Base-by-base conservation (phyloP, 2,329 filamentous ascomycete genomes). In the Penicillium frequentans region DNA sequence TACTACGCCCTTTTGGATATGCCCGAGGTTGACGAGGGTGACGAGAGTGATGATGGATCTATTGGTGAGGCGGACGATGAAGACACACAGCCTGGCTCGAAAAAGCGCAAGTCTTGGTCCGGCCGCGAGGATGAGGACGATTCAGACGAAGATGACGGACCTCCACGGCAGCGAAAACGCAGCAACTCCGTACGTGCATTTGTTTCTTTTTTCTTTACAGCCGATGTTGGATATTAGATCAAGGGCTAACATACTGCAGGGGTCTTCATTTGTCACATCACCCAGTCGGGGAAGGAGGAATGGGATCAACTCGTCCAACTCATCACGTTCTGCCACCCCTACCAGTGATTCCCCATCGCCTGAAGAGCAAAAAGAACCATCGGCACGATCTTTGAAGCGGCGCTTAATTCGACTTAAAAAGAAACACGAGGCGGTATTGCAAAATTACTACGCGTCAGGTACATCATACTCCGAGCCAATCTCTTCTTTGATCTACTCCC, bases 401-500 rank as follows among this genome's bases (percentile, higher is more conserved):
- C 87, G 88, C 47, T 81, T 98, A 4, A 75, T 96, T 37, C 86
- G 86, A 57, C 80, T 97, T 65, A 87, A 90, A 54, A 82, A 85
- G 59, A 89, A 93, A 66, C 88, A 97, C 64, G 90, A 96, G 73
- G 75, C 77, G 0, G 81, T 93, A 1, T 79, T 98, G 37, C 86
- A 89, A 49, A 83, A 86, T 61, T 98, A 99, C 76, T 97, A 98
- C 77, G 84, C 86, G 27, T 83, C 91, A 29, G 95, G 95, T 42
- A 88, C 90, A 3, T 96, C 92, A 2, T 97, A 96, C 70, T 93
- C 93, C 0, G 95, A 99, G 71, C 95, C 95, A 1, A 90, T 98
- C 54, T 95, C 93, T 0, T 96, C 93, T 0, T 88, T 98, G 78
- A 85, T 97, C 70, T 99, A 98, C 75, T 96, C 92, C 0, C 82